Evolutionary conservation across 345 rosid species (phyloP).

Genomic region (Mangifera indica): DNA sequence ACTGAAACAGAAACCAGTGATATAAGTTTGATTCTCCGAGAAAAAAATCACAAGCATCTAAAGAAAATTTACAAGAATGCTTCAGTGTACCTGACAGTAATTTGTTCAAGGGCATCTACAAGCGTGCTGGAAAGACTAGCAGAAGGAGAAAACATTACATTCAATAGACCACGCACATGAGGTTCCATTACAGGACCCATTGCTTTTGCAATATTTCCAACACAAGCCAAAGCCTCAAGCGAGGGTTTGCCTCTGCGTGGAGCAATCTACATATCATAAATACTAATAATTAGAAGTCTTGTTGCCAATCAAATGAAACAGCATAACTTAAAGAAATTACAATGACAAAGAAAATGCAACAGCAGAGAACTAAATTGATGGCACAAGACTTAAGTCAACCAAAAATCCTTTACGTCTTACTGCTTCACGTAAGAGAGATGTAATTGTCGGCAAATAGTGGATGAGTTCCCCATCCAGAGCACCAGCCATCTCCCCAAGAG

Average conservation of each 20-base stretch:
- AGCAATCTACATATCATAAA: slow-evolving; percentile 65
- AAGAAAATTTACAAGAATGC: slow-evolving; percentile 16
- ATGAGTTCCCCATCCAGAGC: slow-evolving; percentile 96
- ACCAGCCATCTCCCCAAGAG: slow-evolving; percentile 99
- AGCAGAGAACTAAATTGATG: slow-evolving; percentile 15
- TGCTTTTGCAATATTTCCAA: slow-evolving; percentile 96
- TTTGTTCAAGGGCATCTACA: slow-evolving; percentile 87
- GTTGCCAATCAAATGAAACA: slow-evolving; percentile 6
- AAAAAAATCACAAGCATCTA: slow-evolving; percentile 13
- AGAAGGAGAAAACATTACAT: slow-evolving; percentile 81
- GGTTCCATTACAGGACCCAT: slow-evolving; percentile 86
- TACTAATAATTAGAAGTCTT: slow-evolving; percentile 16
- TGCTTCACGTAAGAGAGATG: slow-evolving; percentile 87
- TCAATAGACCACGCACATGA: slow-evolving; percentile 77
- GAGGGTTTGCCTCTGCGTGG: slow-evolving; percentile 97
- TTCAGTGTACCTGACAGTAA: slow-evolving; percentile 59
- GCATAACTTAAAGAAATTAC: slow-evolving; percentile 10
- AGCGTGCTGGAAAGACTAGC: slow-evolving; percentile 84
- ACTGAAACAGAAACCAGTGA: slow-evolving; percentile 44
- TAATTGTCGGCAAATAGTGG: slow-evolving; percentile 93
- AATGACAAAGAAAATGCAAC: slow-evolving; percentile 16
- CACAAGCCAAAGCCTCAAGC: slow-evolving; percentile 94
- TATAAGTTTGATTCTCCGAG: not conserved
- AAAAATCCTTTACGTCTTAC: slow-evolving; percentile 43
- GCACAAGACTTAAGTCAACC: not conserved